Conservation (phyloP, 2,329 filamentous ascomycete species). For the Aspergillus phoenicis region DNA sequence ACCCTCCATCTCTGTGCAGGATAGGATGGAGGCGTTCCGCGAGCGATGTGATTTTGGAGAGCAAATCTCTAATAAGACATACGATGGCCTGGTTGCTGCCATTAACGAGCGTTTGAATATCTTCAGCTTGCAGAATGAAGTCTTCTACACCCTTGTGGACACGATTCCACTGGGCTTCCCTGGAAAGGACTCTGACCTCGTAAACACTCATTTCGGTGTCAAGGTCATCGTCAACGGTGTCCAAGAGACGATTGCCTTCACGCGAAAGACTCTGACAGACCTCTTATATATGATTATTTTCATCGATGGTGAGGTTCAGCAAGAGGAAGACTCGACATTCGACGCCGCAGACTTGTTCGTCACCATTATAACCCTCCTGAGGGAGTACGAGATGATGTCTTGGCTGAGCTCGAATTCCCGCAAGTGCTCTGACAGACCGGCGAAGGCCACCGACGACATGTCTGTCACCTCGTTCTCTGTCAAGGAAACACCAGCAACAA, state of each 20-base stretch:
- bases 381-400: constrained; percentile 69
- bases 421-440: constrained; percentile 31
- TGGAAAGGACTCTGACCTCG: constrained; percentile 45
- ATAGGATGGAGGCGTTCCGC: constrained; percentile 76
- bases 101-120: constrained; percentile 67
- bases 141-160: constrained; percentile 56
- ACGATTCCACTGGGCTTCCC: constrained; percentile 48
- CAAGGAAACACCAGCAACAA: constrained; percentile 26
- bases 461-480: constrained; percentile 28
- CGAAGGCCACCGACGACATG: constrained; percentile 26
- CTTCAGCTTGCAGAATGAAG: constrained; percentile 50
- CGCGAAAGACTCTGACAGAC: constrained; percentile 75
- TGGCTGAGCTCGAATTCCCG: constrained; percentile 59
- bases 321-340: constrained; percentile 70
- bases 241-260: constrained; percentile 74
- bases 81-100: constrained; percentile 66
- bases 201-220: constrained; percentile 71
- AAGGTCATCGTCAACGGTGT: constrained; percentile 74
- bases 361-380: constrained; percentile 69
- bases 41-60: constrained; percentile 76
- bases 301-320: constrained; percentile 79
- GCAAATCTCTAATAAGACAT: constrained; percentile 80
- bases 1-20: constrained; percentile 67
- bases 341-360: constrained; percentile 61
- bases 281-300: constrained; percentile 82